Conservation (phyloP, 768 basidiomycete species). For the Suillus bovinus region DNA sequence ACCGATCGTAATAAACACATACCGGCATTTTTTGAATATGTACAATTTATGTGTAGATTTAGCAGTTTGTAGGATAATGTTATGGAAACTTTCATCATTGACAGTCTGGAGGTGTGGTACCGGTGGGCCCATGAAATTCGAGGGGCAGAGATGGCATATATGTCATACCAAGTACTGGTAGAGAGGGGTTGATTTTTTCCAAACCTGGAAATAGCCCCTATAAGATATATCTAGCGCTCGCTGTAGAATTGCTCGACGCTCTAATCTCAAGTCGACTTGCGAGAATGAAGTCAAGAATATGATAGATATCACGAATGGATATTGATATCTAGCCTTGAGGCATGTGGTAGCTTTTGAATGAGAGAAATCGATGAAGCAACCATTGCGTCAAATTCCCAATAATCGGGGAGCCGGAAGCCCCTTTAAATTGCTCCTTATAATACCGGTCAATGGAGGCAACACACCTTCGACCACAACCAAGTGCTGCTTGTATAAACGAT, state of each 20-base stretch:
- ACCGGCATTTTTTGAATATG: background rate
- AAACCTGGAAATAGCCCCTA: background rate
- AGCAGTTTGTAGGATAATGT: background rate
- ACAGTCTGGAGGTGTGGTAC: no score
- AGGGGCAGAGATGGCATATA: no score
- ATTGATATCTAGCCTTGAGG: background rate
- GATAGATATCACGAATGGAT: background rate
- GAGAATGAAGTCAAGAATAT: background rate
- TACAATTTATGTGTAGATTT: background rate
- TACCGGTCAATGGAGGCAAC: background rate
- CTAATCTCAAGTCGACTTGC: background rate
- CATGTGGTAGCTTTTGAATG: background rate
- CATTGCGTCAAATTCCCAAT: background rate
- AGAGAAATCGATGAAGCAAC: background rate
- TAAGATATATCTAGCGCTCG: background rate
- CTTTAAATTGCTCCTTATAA: slow-evolving; percentile 1
- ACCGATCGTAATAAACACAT: background rate
- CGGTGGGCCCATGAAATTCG: no score
- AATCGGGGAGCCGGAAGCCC: background rate
- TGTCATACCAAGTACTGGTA: no score
- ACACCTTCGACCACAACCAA: background rate
- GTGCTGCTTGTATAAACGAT: background rate
- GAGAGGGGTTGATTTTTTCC: background rate
- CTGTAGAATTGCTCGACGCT: background rate
- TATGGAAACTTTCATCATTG: background rate